Percentiles rank a stretch among this genome's conserved stretches.
Evolutionary conservation across 495 filamentous ascomycete genomes (phyloP).

Genomic region (Bathelium albidoporum): DNA sequence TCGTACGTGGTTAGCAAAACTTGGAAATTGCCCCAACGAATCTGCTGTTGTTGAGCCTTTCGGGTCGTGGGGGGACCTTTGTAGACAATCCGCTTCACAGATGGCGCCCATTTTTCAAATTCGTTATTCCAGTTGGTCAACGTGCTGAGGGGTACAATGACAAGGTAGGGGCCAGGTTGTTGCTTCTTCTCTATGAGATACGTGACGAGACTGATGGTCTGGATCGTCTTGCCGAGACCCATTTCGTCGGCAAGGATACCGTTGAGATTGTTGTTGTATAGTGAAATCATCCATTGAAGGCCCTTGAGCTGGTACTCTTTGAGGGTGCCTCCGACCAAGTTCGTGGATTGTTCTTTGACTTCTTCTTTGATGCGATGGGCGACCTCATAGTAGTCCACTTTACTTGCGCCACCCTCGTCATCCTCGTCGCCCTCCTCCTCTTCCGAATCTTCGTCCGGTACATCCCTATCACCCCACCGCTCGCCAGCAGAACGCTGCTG

Average conservation of each 20-base stretch:
- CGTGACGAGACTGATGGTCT: constrained; percentile 95
- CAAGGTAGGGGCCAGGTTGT: constrained; percentile 86
- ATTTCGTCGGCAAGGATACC: constrained; percentile 98
- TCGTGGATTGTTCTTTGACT: constrained; percentile 66
- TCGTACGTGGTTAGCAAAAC: constrained; percentile 96
- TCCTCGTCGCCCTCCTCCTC: constrained; percentile 49
- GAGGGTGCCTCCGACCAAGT: constrained; percentile 79
- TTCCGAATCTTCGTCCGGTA: constrained; percentile 43
- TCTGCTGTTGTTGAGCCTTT: constrained; percentile 85
- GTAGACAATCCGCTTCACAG: constrained; percentile 78
- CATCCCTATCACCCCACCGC: constrained; percentile 58
- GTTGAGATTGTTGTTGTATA: constrained; percentile 99
- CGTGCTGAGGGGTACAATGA: constrained; percentile 93
- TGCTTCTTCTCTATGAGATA: constrained; percentile 93
- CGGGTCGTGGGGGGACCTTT: constrained; percentile 85
- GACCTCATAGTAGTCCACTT: constrained; percentile 96
- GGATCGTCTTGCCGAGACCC: constrained; percentile 99
- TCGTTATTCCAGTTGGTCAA: constrained; percentile 97
- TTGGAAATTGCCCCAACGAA: constrained; percentile 91
- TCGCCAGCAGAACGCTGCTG: constrained; percentile 78
- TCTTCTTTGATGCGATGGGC: constrained; percentile 93
- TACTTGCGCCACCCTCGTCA: constrained; percentile 56
- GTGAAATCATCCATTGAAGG: constrained; percentile 97
- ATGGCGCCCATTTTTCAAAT: constrained; percentile 97
- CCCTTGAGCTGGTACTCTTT: constrained; percentile 99